Evolutionary conservation across 495 filamentous ascomycete species (phyloP).

Genomic region (Penicillium crystallinum): DNA sequence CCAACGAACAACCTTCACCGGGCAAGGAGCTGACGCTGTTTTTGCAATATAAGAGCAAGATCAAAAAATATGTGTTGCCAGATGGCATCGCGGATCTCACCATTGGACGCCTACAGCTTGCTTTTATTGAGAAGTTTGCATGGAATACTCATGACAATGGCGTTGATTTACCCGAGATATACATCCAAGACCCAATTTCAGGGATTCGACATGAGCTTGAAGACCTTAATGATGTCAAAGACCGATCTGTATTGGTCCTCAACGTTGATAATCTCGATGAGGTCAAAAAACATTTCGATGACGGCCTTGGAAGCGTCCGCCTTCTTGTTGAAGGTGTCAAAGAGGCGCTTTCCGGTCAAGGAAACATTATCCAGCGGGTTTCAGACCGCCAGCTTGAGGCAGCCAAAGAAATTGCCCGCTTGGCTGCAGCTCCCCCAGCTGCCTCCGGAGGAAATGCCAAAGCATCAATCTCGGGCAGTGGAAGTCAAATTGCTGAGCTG

Average conservation of each 20-base stretch:
- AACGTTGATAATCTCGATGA: constrained; percentile 95
- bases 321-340: constrained; percentile 76
- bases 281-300: constrained; percentile 93
- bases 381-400: constrained; percentile 88
- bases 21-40: constrained; percentile 94
- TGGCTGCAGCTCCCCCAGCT: constrained; percentile 62
- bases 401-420: constrained; percentile 81
- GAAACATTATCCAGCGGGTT: constrained; percentile 73
- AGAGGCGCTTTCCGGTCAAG: constrained; percentile 73
- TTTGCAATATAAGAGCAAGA: constrained; percentile 91
- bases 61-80: constrained; percentile 89
- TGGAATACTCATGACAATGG: constrained; percentile 97
- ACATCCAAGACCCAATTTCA: constrained; percentile 92
- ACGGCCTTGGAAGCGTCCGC: constrained; percentile 76
- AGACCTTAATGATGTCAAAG: constrained; percentile 90
- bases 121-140: constrained; percentile 99
- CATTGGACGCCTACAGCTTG: constrained; percentile 80
- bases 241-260: constrained; percentile 85
- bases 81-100: constrained; percentile 80
- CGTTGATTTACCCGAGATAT: constrained; percentile 89
- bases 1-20: constrained; percentile 67
- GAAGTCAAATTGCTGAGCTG: constrained; percentile 64
- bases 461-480: constrained; percentile 30
- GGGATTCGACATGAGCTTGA: constrained; percentile 94
- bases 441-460: constrained; percentile 20